Evolutionary conservation across 164 flowering plant genomes (phyloP), one percentile per base, ranked within the genome.

Genomic region (Paratinospora sagittata): DNA sequence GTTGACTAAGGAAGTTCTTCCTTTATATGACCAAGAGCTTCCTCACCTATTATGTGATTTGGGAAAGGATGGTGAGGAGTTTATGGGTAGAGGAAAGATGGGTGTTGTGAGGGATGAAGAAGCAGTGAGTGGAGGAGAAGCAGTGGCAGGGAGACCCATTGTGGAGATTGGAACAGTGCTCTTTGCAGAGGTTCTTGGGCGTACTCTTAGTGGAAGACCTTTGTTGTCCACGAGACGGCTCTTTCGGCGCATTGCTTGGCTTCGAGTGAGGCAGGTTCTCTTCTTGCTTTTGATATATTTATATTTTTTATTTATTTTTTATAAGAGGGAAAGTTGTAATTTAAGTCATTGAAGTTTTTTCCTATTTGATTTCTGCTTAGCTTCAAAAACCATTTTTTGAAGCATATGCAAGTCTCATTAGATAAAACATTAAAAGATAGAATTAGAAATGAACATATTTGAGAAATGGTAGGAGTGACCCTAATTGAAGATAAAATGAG

Each of bases 231-330:
- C 88, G 0, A 80, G 98, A 70, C 73, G 96, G 75, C 77, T 88
- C 11, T 86, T 90, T 67, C 77, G 93, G 63, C 77, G 87, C 60
- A 76, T 89, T 65, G 89, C 96, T 17, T 95, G 98, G 97, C 97
- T 92, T 79, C 96, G 97, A 82, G 97, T 91, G 93, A 95, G 97
- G 98, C 97, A 95, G 98, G 98, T 95, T 90, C 89, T 90, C 83
- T 78, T 89, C 98, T 93, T 72, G n/a, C 85, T 78, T 78, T 27
- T 70, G 63, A 3, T 62, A 39, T 63, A 13, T 13, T 8, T 62
- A 39, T 63, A 13, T 13, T n/a, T 65, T 43, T 8, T 16, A 16
- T 65, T 21, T 26, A 60, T 49, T 71, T 16, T 3, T 1, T 9
- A 55, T 6, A 55, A n/a, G 23, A 55, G 24, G 61, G 61, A 19